These are phyloP conservation scores for Oryza brachyantha DNA, from an alignment of 176 grass and related monocot genomes.

Conservation along the genomic window DNA sequence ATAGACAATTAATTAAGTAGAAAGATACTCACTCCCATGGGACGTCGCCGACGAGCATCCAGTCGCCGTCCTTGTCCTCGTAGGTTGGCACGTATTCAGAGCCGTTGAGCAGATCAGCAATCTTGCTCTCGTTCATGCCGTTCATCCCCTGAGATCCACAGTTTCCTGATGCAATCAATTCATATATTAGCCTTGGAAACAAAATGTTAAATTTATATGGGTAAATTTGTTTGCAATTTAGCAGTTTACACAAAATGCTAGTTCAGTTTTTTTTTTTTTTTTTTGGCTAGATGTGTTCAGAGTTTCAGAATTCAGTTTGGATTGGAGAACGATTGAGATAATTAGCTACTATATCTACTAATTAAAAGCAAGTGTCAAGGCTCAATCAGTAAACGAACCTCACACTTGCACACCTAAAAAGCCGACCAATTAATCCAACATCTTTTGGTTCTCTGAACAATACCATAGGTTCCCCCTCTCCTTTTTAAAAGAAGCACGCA, in stretches of 20 bases:
- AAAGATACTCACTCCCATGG: slow-evolving; percentile 88
- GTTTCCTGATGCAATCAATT: slow-evolving; percentile 39
- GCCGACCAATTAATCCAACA: background rate
- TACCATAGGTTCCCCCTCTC: background rate
- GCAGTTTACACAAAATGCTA: background rate
- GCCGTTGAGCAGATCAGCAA: slow-evolving; percentile 64
- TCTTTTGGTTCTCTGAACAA: background rate
- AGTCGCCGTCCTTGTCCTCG: slow-evolving; percentile 96
- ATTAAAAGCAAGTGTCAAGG: background rate
- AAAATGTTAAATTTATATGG: too few relatives aligned
- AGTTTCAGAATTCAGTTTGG: background rate
- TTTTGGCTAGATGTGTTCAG: background rate
- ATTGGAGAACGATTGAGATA: background rate
- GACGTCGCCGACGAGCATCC: slow-evolving; percentile 94
- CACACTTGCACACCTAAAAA: background rate
- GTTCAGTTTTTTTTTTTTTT: background rate
- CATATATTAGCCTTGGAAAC: background rate
- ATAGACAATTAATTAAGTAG: background rate
- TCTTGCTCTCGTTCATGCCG: slow-evolving; percentile 68
- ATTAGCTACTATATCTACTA: background rate
- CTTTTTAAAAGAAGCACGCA: slow-evolving; percentile 3
- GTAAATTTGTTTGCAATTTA: too few relatives aligned
- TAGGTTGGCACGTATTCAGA: slow-evolving; percentile 89
- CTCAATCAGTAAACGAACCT: background rate
- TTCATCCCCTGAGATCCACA: slow-evolving; percentile 66